phyloP scores from a whole-genome alignment of 1,284 basidiomycete genomes.

The Apiotrichum domesticum region DNA sequence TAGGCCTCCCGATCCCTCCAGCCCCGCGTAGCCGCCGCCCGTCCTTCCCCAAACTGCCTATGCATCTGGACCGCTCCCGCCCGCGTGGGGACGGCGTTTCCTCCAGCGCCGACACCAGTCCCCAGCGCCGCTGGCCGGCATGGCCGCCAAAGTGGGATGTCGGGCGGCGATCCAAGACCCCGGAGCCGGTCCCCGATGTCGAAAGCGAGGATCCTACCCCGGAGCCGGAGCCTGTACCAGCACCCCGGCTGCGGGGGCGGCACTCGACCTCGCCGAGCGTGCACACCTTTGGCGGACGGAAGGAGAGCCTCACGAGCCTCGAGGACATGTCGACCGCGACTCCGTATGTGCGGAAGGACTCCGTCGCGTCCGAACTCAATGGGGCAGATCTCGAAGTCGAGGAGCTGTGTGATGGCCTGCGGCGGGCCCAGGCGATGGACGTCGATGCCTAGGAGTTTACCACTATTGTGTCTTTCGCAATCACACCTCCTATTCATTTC shows the following conservation, averaged over 20 bases:
- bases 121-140: neutral
- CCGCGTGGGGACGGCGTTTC: neutral
- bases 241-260: neutral
- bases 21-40: neutral
- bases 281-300: conserved; percentile 4
- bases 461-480: no score
- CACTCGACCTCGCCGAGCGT: conserved; percentile 4
- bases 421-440: no score
- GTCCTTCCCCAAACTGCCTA: neutral
- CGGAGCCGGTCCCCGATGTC: neutral
- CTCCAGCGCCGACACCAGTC: neutral
- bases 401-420: no score
- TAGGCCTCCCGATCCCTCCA: conserved; percentile 1
- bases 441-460: no score
- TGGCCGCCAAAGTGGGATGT: conserved; percentile 1
- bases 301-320: neutral
- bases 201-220: neutral
- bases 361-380: no score
- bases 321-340: no score
- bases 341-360: no score
- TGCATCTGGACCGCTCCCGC: neutral
- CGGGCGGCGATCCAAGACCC: neutral
- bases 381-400: no score
- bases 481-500: no score
- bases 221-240: no score